Percentiles rank a stretch among this genome's conserved stretches.
phyloP scores from a whole-genome alignment of 768 basidiomycete genomes.

The Sistotremastrum niveocremeum region DNA sequence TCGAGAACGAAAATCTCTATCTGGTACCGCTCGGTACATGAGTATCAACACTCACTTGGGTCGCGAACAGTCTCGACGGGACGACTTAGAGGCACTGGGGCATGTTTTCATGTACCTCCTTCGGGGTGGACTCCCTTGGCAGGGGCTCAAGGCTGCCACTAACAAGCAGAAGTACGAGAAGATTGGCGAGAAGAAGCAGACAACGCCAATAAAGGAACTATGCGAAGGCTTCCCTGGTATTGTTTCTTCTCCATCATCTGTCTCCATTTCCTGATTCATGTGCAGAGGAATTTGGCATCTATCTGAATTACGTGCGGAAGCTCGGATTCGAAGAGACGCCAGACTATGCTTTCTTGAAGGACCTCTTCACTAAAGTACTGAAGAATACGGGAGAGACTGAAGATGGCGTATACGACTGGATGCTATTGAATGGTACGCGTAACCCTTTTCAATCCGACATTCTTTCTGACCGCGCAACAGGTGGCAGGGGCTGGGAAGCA shows the following conservation, averaged over 20 bases:
- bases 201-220: conserved; percentile 92
- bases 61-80: conserved; percentile 85
- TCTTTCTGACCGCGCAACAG: conserved; percentile 4
- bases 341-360: conserved; percentile 95
- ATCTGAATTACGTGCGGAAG: conserved; percentile 97
- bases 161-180: conserved; percentile 99
- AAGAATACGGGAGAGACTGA: conserved; percentile 85
- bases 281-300: conserved; percentile 94
- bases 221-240: conserved; percentile 90
- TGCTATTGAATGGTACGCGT: conserved; percentile 62
- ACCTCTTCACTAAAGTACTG: conserved; percentile 87
- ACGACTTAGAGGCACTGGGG: conserved; percentile 96
- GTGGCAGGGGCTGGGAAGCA: conserved; percentile 90
- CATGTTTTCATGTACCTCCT: conserved; percentile 99
- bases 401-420: conserved; percentile 96
- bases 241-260: conserved; percentile 12
- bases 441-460: conserved; percentile 1
- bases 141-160: conserved; percentile 96
- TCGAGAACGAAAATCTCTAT: conserved; percentile 92
- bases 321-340: conserved; percentile 98
- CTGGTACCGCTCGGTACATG: conserved; percentile 98
- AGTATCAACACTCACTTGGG: conserved; percentile 98
- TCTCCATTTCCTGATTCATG: background rate
- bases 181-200: conserved; percentile 99
- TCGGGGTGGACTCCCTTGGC: conserved; percentile 95